Conservation (phyloP, 1,139 yeast species). For the Diutina pseudorugosa region DNA sequence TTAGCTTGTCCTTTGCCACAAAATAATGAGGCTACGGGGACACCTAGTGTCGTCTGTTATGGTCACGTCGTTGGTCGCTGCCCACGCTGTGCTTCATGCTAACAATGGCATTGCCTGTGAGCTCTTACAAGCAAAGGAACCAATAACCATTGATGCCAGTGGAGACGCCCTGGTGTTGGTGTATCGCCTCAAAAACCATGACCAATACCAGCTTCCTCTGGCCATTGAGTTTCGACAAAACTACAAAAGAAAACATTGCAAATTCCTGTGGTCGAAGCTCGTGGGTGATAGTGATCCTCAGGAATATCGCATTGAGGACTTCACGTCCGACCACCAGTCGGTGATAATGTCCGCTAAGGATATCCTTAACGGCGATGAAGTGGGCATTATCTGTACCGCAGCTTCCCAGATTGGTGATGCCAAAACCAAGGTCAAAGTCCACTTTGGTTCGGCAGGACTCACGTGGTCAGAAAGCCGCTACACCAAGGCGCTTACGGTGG, state of each 20-base stretch:
- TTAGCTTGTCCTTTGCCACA: too few species aligned
- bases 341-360: too few species aligned
- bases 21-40: background rate
- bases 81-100: background rate
- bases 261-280: too few species aligned
- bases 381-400: background rate
- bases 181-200: background rate
- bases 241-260: too few species aligned
- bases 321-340: too few species aligned
- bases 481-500: background rate
- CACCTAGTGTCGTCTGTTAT: background rate
- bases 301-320: background rate
- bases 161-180: background rate
- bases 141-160: background rate
- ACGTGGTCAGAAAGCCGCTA: background rate
- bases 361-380: background rate
- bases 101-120: background rate
- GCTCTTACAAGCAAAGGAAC: background rate
- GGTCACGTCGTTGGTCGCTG: background rate
- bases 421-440: background rate
- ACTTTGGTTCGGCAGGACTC: background rate
- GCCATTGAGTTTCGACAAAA: background rate
- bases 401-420: background rate
- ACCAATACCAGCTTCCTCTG: background rate
- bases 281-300: background rate